Evolutionary conservation across 2,329 filamentous ascomycete species (phyloP).

Genomic region (Leptographium flavum): DNA sequence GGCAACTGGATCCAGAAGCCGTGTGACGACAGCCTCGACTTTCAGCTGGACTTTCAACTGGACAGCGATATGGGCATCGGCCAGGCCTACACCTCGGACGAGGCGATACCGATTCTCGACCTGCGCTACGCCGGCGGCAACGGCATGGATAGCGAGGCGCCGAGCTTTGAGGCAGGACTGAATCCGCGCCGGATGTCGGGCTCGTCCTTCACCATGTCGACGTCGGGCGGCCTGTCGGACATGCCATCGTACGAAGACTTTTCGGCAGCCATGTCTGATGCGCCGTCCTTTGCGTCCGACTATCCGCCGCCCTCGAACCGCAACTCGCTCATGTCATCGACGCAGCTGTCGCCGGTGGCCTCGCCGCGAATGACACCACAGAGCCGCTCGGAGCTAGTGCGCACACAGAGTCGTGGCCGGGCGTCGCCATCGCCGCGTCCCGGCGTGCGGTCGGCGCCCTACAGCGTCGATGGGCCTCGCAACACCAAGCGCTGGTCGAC

Average conservation of each 20-base stretch:
- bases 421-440: constrained; percentile 59
- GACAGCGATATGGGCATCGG: constrained; percentile 44
- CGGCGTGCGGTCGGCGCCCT: constrained; percentile 54
- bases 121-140: constrained; percentile 33
- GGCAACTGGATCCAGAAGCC: constrained; percentile 40
- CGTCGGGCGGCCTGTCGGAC: constrained; percentile 48
- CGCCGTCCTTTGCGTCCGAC: constrained; percentile 50
- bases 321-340: constrained; percentile 57
- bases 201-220: constrained; percentile 62
- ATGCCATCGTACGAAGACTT: constrained; percentile 60
- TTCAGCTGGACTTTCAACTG: constrained; percentile 33
- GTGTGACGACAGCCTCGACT: constrained; percentile 40
- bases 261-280: constrained; percentile 50
- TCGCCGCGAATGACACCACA: constrained; percentile 54
- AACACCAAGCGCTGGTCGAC: constrained; percentile 68
- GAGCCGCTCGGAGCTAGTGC: constrained; percentile 44
- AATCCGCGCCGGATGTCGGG: constrained; percentile 53
- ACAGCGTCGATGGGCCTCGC: constrained; percentile 50
- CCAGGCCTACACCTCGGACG: constrained; percentile 48
- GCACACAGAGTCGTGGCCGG: constrained; percentile 52
- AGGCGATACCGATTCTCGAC: constrained; percentile 48
- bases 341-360: constrained; percentile 56
- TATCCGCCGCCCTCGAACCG: constrained; percentile 53
- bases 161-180: constrained; percentile 36
- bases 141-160: constrained; percentile 33